phyloP scores from a whole-genome alignment of 257 asterid species.

The Asclepias syriaca region DNA sequence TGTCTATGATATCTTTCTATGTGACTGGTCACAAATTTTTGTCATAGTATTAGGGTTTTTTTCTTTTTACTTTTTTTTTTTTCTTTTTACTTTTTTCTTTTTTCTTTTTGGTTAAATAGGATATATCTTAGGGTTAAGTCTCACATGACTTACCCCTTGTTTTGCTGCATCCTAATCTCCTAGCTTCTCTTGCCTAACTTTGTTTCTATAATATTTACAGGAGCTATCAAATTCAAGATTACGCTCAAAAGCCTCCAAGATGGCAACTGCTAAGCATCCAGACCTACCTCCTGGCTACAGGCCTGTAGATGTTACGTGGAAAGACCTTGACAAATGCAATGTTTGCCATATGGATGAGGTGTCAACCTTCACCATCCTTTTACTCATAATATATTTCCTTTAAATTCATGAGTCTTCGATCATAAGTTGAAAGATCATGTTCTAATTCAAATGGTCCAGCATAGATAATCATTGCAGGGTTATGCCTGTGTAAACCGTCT shows the following conservation, averaged over 20 bases:
- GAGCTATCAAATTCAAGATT: slow-evolving; percentile 55
- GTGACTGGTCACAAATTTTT: background rate
- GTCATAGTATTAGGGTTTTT: background rate
- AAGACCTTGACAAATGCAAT: slow-evolving; percentile 95
- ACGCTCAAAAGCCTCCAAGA: slow-evolving; percentile 44
- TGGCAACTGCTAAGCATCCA: slow-evolving; percentile 43
- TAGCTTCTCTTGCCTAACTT: slow-evolving; percentile 17
- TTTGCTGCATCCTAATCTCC: slow-evolving; percentile 6
- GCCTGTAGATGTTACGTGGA: slow-evolving; percentile 86
- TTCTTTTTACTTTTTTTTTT: background rate
- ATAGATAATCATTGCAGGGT: background rate
- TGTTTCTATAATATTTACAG: slow-evolving; percentile 37
- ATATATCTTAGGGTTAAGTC: background rate
- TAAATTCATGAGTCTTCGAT: slow-evolving; percentile 1
- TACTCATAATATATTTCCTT: slow-evolving; percentile 1
- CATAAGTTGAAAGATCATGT: slow-evolving; percentile 7
- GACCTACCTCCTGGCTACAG: slow-evolving; percentile 56
- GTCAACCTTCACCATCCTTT: slow-evolving; percentile 19
- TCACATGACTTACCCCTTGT: background rate
- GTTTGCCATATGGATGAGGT: slow-evolving; percentile 99
- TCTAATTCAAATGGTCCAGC: background rate
- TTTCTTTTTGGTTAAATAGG: background rate
- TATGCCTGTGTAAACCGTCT: background rate
- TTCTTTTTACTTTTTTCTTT: background rate
- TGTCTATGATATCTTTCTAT: background rate